Evolutionary conservation across 2,329 filamentous ascomycete species (phyloP).

Genomic region (Metarhizium album): DNA sequence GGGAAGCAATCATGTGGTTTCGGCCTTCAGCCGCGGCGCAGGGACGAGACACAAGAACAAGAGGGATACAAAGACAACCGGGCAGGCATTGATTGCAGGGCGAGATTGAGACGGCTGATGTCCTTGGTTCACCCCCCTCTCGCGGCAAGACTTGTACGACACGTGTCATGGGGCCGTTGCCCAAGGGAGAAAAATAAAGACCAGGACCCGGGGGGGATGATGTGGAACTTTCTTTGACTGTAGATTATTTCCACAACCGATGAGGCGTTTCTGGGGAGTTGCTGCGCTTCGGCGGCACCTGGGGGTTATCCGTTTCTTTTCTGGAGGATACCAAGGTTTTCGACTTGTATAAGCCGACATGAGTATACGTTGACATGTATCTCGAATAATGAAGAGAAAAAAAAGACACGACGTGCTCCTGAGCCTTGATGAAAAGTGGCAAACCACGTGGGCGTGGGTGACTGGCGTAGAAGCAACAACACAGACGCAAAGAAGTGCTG

Average conservation of each 20-base stretch:
- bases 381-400: not conserved
- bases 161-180: too few species aligned
- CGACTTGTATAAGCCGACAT: not conserved
- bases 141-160: too few species aligned
- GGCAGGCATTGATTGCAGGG: not conserved
- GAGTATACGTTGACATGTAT: not conserved
- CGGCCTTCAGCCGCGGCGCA: constrained; percentile 6
- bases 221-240: too few species aligned
- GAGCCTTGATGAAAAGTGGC: not conserved
- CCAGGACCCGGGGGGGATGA: too few species aligned
- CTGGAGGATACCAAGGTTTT: not conserved
- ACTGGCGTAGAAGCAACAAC: too few species aligned
- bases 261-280: not conserved
- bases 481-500: too few species aligned
- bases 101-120: not conserved
- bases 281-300: not conserved
- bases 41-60: not conserved
- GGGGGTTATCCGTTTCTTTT: not conserved
- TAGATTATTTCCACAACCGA: not conserved
- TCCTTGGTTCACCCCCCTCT: not conserved
- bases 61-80: not conserved
- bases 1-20: not conserved
- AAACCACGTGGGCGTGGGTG: too few species aligned
- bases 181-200: too few species aligned
- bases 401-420: not conserved